phyloP scores from a whole-genome alignment of 768 basidiomycete genomes.

The Crucibulum laeve region DNA sequence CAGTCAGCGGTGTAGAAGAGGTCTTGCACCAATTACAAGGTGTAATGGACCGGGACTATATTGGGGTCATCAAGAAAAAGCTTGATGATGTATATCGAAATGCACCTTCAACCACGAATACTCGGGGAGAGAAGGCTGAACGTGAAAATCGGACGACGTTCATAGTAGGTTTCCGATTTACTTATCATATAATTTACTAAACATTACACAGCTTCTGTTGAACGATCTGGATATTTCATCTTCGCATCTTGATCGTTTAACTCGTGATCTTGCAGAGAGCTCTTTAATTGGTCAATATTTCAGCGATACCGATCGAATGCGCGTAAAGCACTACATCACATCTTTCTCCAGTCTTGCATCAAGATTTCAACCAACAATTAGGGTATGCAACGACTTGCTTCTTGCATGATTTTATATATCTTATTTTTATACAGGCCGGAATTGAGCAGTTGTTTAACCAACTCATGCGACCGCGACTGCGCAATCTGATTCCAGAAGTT shows the following conservation, averaged over 20 bases:
- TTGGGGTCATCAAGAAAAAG: slow-evolving; percentile 75
- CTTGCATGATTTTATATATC: slow-evolving; percentile 1
- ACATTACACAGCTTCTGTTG: slow-evolving; percentile 60
- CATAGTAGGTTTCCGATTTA: slow-evolving; percentile 54
- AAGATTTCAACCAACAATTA: slow-evolving; percentile 69
- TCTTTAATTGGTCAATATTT: slow-evolving; percentile 65
- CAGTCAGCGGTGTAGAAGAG: slow-evolving; percentile 49
- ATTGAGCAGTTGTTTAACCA: slow-evolving; percentile 96
- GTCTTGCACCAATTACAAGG: slow-evolving; percentile 64
- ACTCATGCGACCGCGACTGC: slow-evolving; percentile 80
- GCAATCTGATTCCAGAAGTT: slow-evolving; percentile 79
- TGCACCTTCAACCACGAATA: slow-evolving; percentile 32
- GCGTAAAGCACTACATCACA: slow-evolving; percentile 43
- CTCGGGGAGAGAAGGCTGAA: slow-evolving; percentile 72
- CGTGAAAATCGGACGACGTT: slow-evolving; percentile 76
- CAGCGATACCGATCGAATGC: slow-evolving; percentile 46
- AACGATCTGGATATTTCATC: slow-evolving; percentile 95
- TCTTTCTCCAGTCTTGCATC: slow-evolving; percentile 49
- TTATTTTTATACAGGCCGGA: slow-evolving; percentile 48
- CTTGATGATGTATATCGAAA: slow-evolving; percentile 85
- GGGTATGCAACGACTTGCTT: slow-evolving; percentile 39
- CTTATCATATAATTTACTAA: slow-evolving; percentile 3
- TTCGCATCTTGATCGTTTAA: slow-evolving; percentile 81
- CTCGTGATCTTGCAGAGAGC: slow-evolving; percentile 57
- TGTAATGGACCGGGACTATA: slow-evolving; percentile 80